phyloP scores from a whole-genome alignment of 768 basidiomycete species.

The Boletus sp. region DNA sequence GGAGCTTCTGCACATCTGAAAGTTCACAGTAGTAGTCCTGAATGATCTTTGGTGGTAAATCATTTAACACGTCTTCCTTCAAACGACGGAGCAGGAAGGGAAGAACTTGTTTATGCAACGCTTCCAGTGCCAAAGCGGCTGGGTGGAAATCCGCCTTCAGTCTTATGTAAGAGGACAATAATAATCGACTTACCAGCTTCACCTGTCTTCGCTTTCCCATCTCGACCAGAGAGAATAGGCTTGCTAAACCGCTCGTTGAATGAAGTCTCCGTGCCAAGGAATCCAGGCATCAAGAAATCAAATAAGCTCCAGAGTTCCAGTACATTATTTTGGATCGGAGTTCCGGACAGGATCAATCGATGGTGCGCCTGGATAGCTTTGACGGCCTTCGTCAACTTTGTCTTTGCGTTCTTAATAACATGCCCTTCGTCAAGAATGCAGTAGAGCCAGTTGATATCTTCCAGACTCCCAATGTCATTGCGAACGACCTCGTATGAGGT shows the following conservation, averaged over 20 bases:
- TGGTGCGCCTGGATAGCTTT: conserved; percentile 90
- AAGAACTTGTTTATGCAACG: conserved; percentile 97
- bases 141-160: conserved; percentile 5
- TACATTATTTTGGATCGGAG: conserved; percentile 99
- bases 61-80: conserved; percentile 95
- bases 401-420: conserved; percentile 98
- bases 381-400: conserved; percentile 95
- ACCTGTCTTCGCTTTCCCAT: conserved; percentile 90
- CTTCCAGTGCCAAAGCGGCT: conserved; percentile 94
- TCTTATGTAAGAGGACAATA: background rate
- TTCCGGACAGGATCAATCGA: conserved; percentile 92
- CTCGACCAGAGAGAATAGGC: conserved; percentile 91
- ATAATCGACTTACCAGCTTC: conserved; percentile 77
- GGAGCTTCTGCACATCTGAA: conserved; percentile 87
- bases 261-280: conserved; percentile 90
- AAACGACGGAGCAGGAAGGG: conserved; percentile 94
- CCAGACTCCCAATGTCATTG: conserved; percentile 81
- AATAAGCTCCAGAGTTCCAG: conserved; percentile 98
- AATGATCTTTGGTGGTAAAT: conserved; percentile 98
- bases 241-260: conserved; percentile 97
- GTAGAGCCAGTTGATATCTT: conserved; percentile 83
- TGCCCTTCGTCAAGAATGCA: conserved; percentile 98
- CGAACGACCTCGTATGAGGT: conserved; percentile 98
- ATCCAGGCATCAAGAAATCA: conserved; percentile 99
- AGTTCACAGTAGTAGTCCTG: conserved; percentile 99